Percentiles rank a stretch among this genome's conserved stretches.
Evolutionary conservation across 2,329 filamentous ascomycete species (phyloP).

Genomic region (Verticillium isaacii): DNA sequence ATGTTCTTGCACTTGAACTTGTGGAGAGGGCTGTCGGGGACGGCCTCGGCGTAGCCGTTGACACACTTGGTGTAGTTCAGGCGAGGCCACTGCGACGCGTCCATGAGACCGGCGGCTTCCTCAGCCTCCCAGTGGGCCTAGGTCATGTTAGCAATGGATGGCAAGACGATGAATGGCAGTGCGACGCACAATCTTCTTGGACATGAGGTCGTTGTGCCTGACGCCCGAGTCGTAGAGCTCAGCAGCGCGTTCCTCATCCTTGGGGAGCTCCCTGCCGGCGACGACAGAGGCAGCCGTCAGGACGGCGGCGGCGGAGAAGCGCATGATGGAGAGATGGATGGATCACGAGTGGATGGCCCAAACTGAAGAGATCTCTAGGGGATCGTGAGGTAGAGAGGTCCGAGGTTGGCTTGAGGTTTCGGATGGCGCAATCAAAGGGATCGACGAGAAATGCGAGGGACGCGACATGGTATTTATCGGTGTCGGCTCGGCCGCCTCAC

Average conservation of each 20-base stretch:
- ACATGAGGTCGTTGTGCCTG: slow-evolving; percentile 16
- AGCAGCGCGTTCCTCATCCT: slow-evolving; percentile 14
- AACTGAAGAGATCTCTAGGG: neutral
- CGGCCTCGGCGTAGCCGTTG: slow-evolving; percentile 15
- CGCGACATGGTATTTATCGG: neutral
- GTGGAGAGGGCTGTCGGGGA: slow-evolving; percentile 14
- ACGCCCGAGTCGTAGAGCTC: slow-evolving; percentile 18
- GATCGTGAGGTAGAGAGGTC: neutral
- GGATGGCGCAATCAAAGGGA: neutral
- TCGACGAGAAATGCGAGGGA: neutral
- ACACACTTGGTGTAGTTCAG: slow-evolving; percentile 17
- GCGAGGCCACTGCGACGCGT: slow-evolving; percentile 15
- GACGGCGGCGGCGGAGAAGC: slow-evolving; percentile 8
- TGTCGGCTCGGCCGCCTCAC: neutral
- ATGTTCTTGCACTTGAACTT: slow-evolving; percentile 24
- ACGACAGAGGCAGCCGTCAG: slow-evolving; percentile 8
- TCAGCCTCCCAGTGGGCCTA: slow-evolving; percentile 19
- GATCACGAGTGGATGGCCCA: neutral
- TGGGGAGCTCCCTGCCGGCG: slow-evolving; percentile 13
- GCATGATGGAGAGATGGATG: slow-evolving; percentile 7
- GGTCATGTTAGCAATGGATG: neutral
- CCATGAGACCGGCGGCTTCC: slow-evolving; percentile 13
- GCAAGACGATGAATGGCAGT: neutral
- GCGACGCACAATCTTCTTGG: slow-evolving; percentile 11
- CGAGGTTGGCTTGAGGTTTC: neutral